Evolutionary conservation across 306 rosid species (phyloP), one percentile per base, ranked within the genome.

Genomic region (Dryas octopetala): DNA sequence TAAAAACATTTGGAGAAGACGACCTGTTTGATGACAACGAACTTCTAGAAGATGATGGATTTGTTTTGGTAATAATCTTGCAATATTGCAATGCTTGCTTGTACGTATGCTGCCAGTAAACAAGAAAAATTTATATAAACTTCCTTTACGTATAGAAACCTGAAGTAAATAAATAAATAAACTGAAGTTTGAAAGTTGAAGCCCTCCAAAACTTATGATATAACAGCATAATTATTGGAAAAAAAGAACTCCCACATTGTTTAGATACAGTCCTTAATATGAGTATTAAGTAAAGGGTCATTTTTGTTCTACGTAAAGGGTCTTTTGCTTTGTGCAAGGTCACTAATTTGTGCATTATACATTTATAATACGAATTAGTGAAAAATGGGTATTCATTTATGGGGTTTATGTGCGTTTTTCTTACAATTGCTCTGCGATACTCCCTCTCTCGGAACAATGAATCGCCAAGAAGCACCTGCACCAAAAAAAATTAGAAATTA

Each of bases 391-490:
- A 32, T 32, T 32, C 38, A 32, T 32, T 32, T 32, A 32, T 32
- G 38, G 38, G 2, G 38, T 32, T 32, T 32, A 2, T 41, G 68
- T 41, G 14, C 60, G 45, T 49, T 62, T 54, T 45, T 28, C 97
- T 76, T 90, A 96, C 99, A 74, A 96, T 88, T 54, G 99, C 97
- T 82, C 99, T 85, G 32, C 99, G 91, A 73, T 76, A 88, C 85
- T 96, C 99, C 70, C 90, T 88, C 69, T 89, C 97, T 9, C 96
- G 90, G 74, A 84, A 86, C 80, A 92, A 80, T 17, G 94, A 77
- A 80, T 96, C 98, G 54, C 90, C 98, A 10, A 90, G 92, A 78
- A 96, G 87, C 77, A 86, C 97, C 98, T 95, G 78, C 13, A 53
- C 17, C 53, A 8, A 40, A 3, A 70, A 45, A 62, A 66, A 67